phyloP scores from a whole-genome alignment of 1,284 basidiomycete genomes.

The Tremellales sp. region DNA sequence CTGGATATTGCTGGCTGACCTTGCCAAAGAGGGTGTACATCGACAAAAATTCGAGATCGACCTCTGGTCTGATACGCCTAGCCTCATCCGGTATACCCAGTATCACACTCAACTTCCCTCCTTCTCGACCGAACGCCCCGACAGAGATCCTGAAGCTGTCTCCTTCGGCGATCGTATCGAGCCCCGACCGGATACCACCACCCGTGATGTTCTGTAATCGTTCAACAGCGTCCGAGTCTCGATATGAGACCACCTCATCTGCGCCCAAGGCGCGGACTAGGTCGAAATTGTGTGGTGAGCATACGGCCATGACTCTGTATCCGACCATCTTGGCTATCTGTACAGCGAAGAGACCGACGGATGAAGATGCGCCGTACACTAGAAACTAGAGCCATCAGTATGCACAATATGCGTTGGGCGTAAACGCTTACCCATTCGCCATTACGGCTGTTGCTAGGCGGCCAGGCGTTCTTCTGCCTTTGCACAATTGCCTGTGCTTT shows the following conservation, averaged over 20 bases:
- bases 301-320: conserved; percentile 49
- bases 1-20: neutral
- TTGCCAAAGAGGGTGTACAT: conserved; percentile 36
- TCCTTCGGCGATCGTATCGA: conserved; percentile 38
- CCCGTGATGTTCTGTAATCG: conserved; percentile 31
- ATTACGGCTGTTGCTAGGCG: conserved; percentile 24
- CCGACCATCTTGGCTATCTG: conserved; percentile 51
- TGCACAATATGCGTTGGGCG: neutral
- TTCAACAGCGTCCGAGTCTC: conserved; percentile 19
- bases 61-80: conserved; percentile 18
- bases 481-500: conserved; percentile 41
- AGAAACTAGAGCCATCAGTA: conserved; percentile 34
- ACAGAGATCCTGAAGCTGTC: conserved; percentile 25
- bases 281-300: conserved; percentile 48
- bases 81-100: conserved; percentile 18
- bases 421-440: conserved; percentile 25
- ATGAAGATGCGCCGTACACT: conserved; percentile 51
- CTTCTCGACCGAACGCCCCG: conserved; percentile 23
- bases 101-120: conserved; percentile 30
- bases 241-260: conserved; percentile 38
- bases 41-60: conserved; percentile 26
- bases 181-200: conserved; percentile 25
- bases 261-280: conserved; percentile 52
- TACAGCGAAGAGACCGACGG: conserved; percentile 52
- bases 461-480: conserved; percentile 28